Conservation (phyloP, 768 basidiomycete genomes). For the Crepidotus variabilis region DNA sequence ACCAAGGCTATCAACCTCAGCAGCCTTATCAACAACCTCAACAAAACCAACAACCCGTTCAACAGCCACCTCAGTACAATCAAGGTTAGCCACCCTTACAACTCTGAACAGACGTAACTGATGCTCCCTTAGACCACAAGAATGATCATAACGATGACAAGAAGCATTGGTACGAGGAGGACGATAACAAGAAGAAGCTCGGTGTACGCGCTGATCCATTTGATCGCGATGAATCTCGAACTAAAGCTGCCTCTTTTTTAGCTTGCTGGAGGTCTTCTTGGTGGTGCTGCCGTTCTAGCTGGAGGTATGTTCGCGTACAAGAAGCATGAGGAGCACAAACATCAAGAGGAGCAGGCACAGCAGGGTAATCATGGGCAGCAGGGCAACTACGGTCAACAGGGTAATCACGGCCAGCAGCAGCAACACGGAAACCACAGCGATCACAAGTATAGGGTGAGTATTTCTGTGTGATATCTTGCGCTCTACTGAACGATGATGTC, state of each 20-base stretch:
- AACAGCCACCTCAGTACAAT: conserved; percentile 13
- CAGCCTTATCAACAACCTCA: conserved; percentile 23
- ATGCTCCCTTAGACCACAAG: conserved; percentile 1
- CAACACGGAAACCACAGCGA: neutral
- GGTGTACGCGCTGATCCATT: conserved; percentile 34
- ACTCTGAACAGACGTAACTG: too few relatives aligned
- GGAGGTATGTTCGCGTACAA: conserved; percentile 52
- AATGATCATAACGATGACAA: conserved; percentile 11
- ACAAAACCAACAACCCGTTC: conserved; percentile 21
- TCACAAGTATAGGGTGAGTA: neutral
- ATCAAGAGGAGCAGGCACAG: conserved; percentile 28
- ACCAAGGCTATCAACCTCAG: conserved; percentile 24
- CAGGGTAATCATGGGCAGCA: neutral
- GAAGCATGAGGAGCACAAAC: conserved; percentile 49
- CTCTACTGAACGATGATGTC: neutral
- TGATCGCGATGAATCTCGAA: neutral
- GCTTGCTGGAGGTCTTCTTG: conserved; percentile 64
- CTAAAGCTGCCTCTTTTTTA: conserved; percentile 20
- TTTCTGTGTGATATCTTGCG: neutral
- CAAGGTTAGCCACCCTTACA: conserved; percentile 1
- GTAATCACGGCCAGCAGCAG: neutral
- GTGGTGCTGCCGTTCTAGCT: conserved; percentile 48
- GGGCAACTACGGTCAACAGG: neutral
- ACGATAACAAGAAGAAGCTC: conserved; percentile 53
- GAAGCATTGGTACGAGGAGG: conserved; percentile 24